Evolutionary conservation across 768 basidiomycete genomes (phyloP), one percentile per base, ranked within the genome.

Genomic region (Suillus placidus): DNA sequence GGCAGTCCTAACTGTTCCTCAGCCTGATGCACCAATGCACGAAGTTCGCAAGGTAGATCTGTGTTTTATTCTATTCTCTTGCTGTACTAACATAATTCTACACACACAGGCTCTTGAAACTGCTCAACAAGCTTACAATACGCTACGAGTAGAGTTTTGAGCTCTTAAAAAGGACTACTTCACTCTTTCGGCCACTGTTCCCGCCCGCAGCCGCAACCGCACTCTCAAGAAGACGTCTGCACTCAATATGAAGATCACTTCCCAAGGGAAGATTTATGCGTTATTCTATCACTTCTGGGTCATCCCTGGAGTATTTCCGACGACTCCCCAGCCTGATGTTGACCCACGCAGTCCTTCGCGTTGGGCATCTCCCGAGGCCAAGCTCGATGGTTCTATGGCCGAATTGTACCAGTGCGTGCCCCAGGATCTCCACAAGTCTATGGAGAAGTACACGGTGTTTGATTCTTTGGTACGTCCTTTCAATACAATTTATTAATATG

Each of bases 221-320:
- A 16, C 49, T 0, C 49, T 51, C 49, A 51, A 51, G 49, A 51
- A 51, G 49, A 51, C 26, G 0, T 51, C 56, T 20, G 14, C 2
- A 2, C 32, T 58, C 13, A 18, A 58, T 9, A 35, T 5, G 0
- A 58, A 35, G 12, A 58, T 35, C 14, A 26, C 23, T 2, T 0
- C 35, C 35, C 2, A 51, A 40, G 62, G 34, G 34, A 63, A 52
- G 32, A 54, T 6, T 6, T 63, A 40, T 13, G 7, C 49, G 3
- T 3, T 63, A 32, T 54, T 63, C 7, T 42, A 63, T 26, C 62
- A 63, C 12, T 63, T 63, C 20, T 63, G 62, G 62, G 23, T 63
- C 1, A 35, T 52, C 9, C 34, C 34, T 16, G 37, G 62, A 0
- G 10, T 63, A 0, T 63, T 63, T 7, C 49, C 62, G 4, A 37